Percentiles rank a stretch among this genome's conserved stretches.
These are phyloP conservation scores for Talaromyces trachyspermus DNA, from an alignment of 495 filamentous ascomycete species.

Conservation along the genomic window DNA sequence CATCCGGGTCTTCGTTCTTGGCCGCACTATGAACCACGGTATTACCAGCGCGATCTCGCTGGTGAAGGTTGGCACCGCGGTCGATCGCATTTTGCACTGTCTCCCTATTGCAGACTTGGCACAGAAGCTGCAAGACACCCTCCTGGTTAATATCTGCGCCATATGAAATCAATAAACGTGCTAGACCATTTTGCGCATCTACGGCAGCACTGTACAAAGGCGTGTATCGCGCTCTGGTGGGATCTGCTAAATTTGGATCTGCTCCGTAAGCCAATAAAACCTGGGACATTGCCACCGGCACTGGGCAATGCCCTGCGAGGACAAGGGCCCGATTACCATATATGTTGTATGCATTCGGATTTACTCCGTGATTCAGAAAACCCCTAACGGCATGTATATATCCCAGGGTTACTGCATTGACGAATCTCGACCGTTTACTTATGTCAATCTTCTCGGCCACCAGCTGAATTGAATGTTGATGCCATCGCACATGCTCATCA, in stretches of 20 bases:
- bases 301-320: background rate
- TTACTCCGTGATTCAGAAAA: constrained; percentile 1
- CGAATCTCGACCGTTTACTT: background rate
- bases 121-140: background rate
- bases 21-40: background rate
- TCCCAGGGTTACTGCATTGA: background rate
- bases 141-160: background rate
- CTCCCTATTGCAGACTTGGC: background rate
- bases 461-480: too few species aligned
- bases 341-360: background rate
- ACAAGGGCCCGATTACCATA: background rate
- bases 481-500: too few species aligned
- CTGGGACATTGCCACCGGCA: background rate
- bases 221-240: background rate
- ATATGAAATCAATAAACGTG: background rate
- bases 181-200: background rate
- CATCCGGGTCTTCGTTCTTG: background rate
- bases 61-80: background rate
- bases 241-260: background rate
- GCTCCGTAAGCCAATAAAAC: background rate
- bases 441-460: too few species aligned
- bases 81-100: background rate
- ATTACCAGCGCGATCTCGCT: background rate
- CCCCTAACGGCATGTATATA: background rate
- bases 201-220: background rate